Conservation (phyloP, 345 rosid species). For the Microcos paniculata region DNA sequence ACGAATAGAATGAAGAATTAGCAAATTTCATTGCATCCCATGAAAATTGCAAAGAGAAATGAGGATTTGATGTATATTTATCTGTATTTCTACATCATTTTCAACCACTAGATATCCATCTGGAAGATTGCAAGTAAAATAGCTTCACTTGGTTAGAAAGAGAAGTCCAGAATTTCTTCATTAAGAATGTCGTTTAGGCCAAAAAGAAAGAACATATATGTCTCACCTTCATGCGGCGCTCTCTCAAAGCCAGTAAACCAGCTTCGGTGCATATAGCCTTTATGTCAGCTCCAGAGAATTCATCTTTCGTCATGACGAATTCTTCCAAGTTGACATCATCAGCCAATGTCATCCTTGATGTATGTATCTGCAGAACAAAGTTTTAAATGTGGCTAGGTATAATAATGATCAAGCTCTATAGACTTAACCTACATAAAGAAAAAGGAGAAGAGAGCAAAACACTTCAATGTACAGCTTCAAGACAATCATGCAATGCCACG, state of each 20-base stretch:
- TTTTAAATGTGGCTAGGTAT: neutral
- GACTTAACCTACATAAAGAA: neutral
- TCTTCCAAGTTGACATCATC: slow-evolving; percentile 99
- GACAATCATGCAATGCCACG: neutral
- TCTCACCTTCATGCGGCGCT: slow-evolving; percentile 94
- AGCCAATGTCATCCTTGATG: slow-evolving; percentile 90
- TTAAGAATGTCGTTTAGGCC: neutral
- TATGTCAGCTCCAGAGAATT: slow-evolving; percentile 97
- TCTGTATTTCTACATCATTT: neutral
- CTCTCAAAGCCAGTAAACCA: slow-evolving; percentile 91
- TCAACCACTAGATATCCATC: neutral
- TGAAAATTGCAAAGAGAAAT: neutral
- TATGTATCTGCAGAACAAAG: slow-evolving; percentile 65
- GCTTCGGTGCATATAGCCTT: slow-evolving; percentile 98
- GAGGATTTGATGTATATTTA: neutral
- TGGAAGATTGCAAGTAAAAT: neutral
- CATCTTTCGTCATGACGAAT: slow-evolving; percentile 97
- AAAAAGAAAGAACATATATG: neutral
- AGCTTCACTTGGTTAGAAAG: neutral
- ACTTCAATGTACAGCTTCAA: neutral
- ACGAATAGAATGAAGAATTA: neutral
- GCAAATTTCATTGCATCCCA: neutral
- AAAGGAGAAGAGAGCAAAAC: neutral
- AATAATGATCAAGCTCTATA: neutral
- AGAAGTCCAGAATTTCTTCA: neutral